phyloP scores from a whole-genome alignment of 2,329 filamentous ascomycete genomes.

The Akanthomyces lecanii region DNA sequence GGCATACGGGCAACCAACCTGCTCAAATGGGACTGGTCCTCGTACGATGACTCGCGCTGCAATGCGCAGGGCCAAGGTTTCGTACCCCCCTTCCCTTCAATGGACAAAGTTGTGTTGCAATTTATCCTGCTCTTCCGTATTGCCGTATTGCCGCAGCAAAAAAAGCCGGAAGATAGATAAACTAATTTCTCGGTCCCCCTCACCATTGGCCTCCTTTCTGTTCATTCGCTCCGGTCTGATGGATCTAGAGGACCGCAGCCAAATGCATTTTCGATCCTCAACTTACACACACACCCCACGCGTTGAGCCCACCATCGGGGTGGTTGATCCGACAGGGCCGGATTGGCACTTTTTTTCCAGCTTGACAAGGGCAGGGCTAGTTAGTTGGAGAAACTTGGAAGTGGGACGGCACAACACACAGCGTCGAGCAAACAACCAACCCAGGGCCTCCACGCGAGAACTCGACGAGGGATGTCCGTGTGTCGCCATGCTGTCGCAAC shows the following conservation, averaged over 20 bases:
- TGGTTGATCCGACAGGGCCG: neutral
- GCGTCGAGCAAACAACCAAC: neutral
- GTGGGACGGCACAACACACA: neutral
- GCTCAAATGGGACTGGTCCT: conserved; percentile 2
- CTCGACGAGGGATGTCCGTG: neutral
- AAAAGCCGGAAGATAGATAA: no score
- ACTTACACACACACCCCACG: no score
- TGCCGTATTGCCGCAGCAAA: neutral
- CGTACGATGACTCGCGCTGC: conserved; percentile 8
- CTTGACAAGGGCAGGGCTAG: conserved; percentile 4
- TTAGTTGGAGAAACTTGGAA: neutral
- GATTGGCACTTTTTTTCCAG: neutral
- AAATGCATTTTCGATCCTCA: neutral
- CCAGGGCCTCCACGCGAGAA: neutral
- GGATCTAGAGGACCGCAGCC: neutral
- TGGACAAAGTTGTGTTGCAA: neutral
- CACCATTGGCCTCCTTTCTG: no score
- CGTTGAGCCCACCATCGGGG: no score
- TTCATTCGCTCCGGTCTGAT: no score
- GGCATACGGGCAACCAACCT: neutral
- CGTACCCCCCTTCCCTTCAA: neutral
- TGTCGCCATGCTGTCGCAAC: neutral
- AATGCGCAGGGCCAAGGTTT: neutral
- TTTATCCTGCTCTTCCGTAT: neutral
- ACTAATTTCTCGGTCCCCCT: no score